Base-by-base conservation (phyloP, 1,139 yeast species). In the Yamadazyma dushanensis region DNA sequence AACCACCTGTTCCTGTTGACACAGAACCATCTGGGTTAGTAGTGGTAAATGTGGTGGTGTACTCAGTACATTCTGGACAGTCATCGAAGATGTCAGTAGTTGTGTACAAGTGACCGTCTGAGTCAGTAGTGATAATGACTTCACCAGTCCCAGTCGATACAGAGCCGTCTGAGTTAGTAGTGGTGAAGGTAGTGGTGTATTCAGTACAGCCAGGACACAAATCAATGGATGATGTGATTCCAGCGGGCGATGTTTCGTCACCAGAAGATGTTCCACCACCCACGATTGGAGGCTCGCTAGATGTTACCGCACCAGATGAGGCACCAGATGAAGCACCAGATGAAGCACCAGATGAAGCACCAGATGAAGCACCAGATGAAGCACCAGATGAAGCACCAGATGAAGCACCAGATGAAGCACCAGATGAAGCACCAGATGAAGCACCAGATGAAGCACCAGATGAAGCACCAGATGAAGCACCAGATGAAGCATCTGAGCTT, bases 191-290 rank as follows among this genome's bases (percentile, higher is more conserved):
- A 14, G 39, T 36, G 25, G 39, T 36, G 33, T 32, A 46, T 11
- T 37, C 46, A 24, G 45, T 42, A 26, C 41, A 32, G 42, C 33
- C 36, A 6, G 47, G 35, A 34, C 45, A 40, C 13, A 34, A 21
- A 10, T 32, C 33, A 33, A 44, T 41, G 9, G 29, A 34, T 8
- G 40, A 26, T 27, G 41, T 28, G 24, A 47, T 45, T 8, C 44
- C 37, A 5, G 40, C 42, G 15, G 40, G 25, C n/a, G 40, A 32
- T 25, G 32, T 41, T 23, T 29, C 35, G 14, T 39, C 13, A 17
- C 32, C 37, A 18, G 41, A 29, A 9, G 37, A 14, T 9, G 26
- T 15, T 22, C 27, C 48, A 25, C 41, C 51, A 18, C n/a, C n/a
- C n/a, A n/a, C n/a, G n/a, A n/a, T n/a, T n/a, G n/a, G n/a, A n/a